Evolutionary conservation across 139 green algal species (phyloP), one percentile per base, ranked within the genome.

Genomic region (Coelastrella sp.): DNA sequence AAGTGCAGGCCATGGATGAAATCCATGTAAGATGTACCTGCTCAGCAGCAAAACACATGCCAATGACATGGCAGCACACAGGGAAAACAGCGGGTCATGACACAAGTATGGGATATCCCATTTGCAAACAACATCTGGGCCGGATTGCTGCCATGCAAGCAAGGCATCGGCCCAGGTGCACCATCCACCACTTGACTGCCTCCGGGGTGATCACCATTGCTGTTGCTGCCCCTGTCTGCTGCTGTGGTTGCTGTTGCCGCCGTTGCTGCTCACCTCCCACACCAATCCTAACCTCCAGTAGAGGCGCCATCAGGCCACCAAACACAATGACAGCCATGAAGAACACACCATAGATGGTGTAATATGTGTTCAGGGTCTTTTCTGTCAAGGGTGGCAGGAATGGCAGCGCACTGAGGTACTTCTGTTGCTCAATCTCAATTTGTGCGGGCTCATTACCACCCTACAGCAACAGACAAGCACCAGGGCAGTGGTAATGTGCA

Each of bases 1-100:
- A 99, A 94, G 91, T 98, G 94, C 92, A 99, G 85, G n/a, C 70
- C 90, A 22, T 92, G 5, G 91, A 99, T 98, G 93, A 99, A 99
- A 11, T 99, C 97, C 11, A 82, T 49, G 92, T 99, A 99, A 6
- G 95, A 97, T 0, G 93, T 96, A 65, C 97, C 96, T 96, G 92
- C 75, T 49, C 35, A 49, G 56, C 63, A 72, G 63, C 12, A 17
- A 72, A 17, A 72, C 1, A 72, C 35, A 49, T 49, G 35, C 35
- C 35, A 49, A 49, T n/a, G n/a, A n/a, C n/a, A n/a, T n/a, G n/a
- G n/a, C n/a, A n/a, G n/a, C 35, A 49, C 35, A 1, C 1, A 49
- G 3, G 35, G 35, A 49, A 49, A 49, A 49, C 35, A 49, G 35
- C 3, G 3, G 35, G 35, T 49, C 35, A 49, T 1, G 35, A 49